Conservation (phyloP, 768 basidiomycete species). For the Naganishia onofrii region DNA sequence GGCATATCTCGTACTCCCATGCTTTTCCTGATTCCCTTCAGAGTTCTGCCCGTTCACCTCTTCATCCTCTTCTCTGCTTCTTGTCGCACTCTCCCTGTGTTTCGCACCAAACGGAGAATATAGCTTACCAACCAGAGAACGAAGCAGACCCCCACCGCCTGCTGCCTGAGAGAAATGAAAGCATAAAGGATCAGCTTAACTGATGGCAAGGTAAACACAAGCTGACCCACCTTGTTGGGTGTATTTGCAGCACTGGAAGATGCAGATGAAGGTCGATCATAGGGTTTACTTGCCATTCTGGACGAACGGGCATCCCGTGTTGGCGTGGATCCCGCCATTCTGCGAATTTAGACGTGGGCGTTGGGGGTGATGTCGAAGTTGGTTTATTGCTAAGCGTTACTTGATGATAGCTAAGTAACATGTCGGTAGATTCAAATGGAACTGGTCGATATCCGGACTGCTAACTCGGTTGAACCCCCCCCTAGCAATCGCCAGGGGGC, state of each 20-base stretch:
- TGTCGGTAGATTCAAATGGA: too few relatives aligned
- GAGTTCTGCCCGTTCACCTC: background rate
- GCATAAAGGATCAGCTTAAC: background rate
- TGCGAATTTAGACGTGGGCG: background rate
- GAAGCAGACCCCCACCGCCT: background rate
- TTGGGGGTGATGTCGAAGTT: too few relatives aligned
- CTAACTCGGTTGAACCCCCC: background rate
- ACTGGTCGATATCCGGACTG: too few relatives aligned
- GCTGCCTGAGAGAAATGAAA: background rate
- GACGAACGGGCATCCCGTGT: constrained; percentile 19
- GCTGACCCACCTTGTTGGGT: constrained; percentile 3
- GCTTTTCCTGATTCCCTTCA: background rate
- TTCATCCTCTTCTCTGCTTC: background rate
- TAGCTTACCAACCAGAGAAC: constrained; percentile 12
- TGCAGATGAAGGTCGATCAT: constrained; percentile 20
- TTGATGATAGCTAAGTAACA: too few relatives aligned
- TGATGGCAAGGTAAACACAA: too few relatives aligned
- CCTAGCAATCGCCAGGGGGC: too few relatives aligned
- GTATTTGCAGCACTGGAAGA: constrained; percentile 15
- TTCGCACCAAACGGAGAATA: constrained; percentile 10
- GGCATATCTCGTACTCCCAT: background rate
- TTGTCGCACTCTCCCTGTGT: background rate
- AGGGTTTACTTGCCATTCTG: constrained; percentile 6
- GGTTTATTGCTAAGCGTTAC: too few relatives aligned
- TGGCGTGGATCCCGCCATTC: constrained; percentile 17